phyloP scores from a whole-genome alignment of 768 basidiomycete species.

The Pholiota molesta region DNA sequence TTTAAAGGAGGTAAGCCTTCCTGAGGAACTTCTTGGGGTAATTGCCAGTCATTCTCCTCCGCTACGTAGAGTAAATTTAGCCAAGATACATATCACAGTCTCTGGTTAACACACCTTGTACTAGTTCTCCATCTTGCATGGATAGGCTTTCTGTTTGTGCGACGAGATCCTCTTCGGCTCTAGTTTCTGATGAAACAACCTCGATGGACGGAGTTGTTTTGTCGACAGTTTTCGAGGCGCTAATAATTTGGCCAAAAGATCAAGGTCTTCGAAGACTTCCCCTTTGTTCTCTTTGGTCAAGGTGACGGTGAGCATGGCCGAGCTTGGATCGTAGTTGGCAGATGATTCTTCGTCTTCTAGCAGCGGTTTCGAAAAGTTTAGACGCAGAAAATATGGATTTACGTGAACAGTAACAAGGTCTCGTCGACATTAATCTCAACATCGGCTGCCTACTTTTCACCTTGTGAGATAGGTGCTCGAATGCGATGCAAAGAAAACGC shows the following conservation, averaged over 20 bases:
- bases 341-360: conserved; percentile 71
- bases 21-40: conserved; percentile 64
- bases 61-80: conserved; percentile 43
- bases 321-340: conserved; percentile 74
- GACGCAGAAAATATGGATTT: conserved; percentile 83
- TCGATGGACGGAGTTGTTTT: conserved; percentile 52
- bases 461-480: conserved; percentile 12
- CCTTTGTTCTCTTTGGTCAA: conserved; percentile 70
- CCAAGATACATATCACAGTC: background rate
- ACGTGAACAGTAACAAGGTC: conserved; percentile 72
- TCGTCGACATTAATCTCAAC: conserved; percentile 79
- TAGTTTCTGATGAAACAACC: conserved; percentile 46
- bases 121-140: conserved; percentile 53
- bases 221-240: conserved; percentile 55
- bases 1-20: conserved; percentile 37
- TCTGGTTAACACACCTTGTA: conserved; percentile 14
- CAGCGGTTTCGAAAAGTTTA: conserved; percentile 71
- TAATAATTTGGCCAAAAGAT: conserved; percentile 76
- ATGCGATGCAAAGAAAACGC: conserved; percentile 22
- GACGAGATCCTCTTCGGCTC: conserved; percentile 41
- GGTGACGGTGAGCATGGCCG: conserved; percentile 78
- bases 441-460: conserved; percentile 70
- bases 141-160: conserved; percentile 46
- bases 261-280: conserved; percentile 75
- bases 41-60: conserved; percentile 77